Evolutionary conservation across 1,284 basidiomycete genomes (phyloP), one percentile per base, ranked within the genome.

Genomic region (Microbotryomycetes sp.): DNA sequence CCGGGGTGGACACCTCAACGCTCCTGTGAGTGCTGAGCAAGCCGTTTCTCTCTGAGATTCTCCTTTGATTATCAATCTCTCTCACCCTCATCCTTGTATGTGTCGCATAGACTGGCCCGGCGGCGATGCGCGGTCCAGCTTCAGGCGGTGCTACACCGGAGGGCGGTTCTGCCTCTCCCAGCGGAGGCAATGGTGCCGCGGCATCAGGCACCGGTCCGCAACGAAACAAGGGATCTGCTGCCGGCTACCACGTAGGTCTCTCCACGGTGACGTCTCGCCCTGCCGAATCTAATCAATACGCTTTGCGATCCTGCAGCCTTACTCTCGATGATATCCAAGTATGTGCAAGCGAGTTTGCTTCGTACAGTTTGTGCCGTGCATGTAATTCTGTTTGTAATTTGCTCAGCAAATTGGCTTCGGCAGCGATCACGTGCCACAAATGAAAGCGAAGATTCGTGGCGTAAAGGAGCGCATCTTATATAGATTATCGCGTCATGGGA

Each of bases 281-380:
- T 1, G 13, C 3, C 5, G 24, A 30, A 47, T 3, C 2, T n/a
- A 4, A 26, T 15, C 11, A 4, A 7, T 23, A 4, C 13, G 7
- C 3, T 13, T 3, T 6, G 24, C 18, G 18, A 27, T 5, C 7
- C 15, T 41, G 35, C 56, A 67, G 66, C 66, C 66, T 2, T 67
- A 67, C 59, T 60, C 63, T 21, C 66, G 66, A 23, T 67, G 28
- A 58, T 24, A n/a, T n/a, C n/a, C n/a, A n/a, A n/a, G n/a, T n/a
- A n/a, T n/a, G n/a, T n/a, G n/a, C n/a, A n/a, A n/a, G n/a, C n/a
- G n/a, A n/a, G n/a, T n/a, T n/a, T n/a, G n/a, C n/a, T n/a, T n/a
- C n/a, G n/a, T n/a, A n/a, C n/a, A n/a, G n/a, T n/a, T n/a, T n/a
- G n/a, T n/a, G n/a, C n/a, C n/a, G n/a, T n/a, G n/a, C n/a, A n/a